Percentiles rank a stretch among this genome's conserved stretches.
Evolutionary conservation across 176 grass and related monocot genomes (phyloP).

Genomic region (Alopecurus myosuroides): DNA sequence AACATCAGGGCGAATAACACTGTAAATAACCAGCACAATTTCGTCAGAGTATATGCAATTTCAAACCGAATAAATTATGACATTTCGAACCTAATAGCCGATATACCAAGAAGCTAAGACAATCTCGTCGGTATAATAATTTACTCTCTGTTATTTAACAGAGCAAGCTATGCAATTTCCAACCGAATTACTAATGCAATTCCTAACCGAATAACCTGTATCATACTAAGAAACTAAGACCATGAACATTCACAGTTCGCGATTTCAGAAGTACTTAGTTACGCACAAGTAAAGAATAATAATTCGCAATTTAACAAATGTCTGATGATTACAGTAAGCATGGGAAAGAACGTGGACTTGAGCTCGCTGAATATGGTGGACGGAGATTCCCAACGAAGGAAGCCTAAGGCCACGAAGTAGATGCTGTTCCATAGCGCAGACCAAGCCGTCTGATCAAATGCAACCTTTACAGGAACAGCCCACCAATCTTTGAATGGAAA

Average conservation of each 20-base stretch:
- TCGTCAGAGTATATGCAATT: neutral
- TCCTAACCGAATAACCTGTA: neutral
- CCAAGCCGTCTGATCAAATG: constrained; percentile 88
- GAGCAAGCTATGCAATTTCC: neutral
- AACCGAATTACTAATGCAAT: neutral
- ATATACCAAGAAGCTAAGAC: no score
- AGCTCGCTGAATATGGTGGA: constrained; percentile 67
- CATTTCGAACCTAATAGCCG: neutral
- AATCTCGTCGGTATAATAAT: neutral
- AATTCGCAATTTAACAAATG: neutral
- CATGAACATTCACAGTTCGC: neutral
- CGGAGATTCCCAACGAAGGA: constrained; percentile 79
- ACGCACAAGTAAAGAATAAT: neutral
- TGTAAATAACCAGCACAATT: neutral
- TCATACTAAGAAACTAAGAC: neutral
- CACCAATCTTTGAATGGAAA: constrained; percentile 98
- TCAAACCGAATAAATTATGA: neutral
- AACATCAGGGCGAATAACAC: neutral
- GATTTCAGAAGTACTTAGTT: neutral
- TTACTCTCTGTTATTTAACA: neutral
- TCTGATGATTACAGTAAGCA: constrained; percentile 79
- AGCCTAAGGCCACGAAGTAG: constrained; percentile 72
- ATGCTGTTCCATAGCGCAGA: constrained; percentile 95
- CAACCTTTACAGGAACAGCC: constrained; percentile 86
- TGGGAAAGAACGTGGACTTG: constrained; percentile 86